Evolutionary conservation across 2,329 filamentous ascomycete species (phyloP).

Genomic region (Albifimbria verrucaria): DNA sequence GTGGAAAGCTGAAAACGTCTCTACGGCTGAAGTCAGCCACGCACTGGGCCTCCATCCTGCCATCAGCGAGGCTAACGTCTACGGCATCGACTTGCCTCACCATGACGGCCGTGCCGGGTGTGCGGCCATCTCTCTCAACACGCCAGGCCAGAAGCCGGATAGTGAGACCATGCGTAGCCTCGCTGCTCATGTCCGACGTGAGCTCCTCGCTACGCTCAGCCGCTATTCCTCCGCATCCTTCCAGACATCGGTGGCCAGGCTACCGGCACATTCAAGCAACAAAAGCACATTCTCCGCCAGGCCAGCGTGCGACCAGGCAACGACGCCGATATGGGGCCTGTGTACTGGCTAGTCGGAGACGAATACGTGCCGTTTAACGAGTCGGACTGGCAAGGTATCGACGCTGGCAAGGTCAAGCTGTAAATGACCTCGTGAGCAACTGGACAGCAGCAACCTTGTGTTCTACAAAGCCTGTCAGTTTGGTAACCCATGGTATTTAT

Average conservation of each 20-base stretch:
- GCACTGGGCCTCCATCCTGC: slow-evolving; percentile 63
- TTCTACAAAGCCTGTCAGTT: too few relatives aligned
- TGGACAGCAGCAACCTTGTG: too few relatives aligned
- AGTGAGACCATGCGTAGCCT: slow-evolving; percentile 53
- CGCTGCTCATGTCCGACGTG: slow-evolving; percentile 52
- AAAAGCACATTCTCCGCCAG: slow-evolving; percentile 69
- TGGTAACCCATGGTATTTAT: too few relatives aligned
- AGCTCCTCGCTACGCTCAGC: slow-evolving; percentile 73
- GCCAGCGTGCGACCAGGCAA: slow-evolving; percentile 66
- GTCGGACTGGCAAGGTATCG: slow-evolving; percentile 66
- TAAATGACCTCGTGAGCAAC: too few relatives aligned
- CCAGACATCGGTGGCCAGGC: slow-evolving; percentile 53
- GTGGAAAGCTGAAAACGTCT: slow-evolving; percentile 83
- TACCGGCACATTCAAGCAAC: slow-evolving; percentile 87
- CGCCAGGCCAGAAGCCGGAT: slow-evolving; percentile 33
- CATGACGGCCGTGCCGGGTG: slow-evolving; percentile 85
- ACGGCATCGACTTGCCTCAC: slow-evolving; percentile 73
- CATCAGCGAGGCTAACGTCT: slow-evolving; percentile 79
- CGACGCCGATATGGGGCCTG: slow-evolving; percentile 23
- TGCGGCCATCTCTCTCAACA: slow-evolving; percentile 62
- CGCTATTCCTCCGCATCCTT: slow-evolving; percentile 71
- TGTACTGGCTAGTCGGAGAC: slow-evolving; percentile 29
- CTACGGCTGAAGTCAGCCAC: slow-evolving; percentile 77
- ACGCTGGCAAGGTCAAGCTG: slow-evolving; percentile 67
- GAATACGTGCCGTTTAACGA: slow-evolving; percentile 67